A percentile compares a stretch with the other conserved stretches of the same genome.
These are phyloP conservation scores for Aspergillus sp. DNA, from an alignment of 2,329 filamentous ascomycete genomes.

Conservation along the genomic window DNA sequence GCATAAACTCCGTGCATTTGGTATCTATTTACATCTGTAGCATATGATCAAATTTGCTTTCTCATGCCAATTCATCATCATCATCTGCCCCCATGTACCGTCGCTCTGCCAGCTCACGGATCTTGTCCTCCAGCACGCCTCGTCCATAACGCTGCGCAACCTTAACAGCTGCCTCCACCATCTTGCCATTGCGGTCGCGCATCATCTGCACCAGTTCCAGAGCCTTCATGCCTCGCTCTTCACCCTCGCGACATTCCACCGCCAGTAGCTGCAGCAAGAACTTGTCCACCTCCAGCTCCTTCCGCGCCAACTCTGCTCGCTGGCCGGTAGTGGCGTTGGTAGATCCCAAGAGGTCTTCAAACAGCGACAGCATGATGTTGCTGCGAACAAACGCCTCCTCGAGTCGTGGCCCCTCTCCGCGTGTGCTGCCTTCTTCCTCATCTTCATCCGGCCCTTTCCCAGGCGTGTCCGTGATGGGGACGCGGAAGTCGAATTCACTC, in stretches of 20 bases:
- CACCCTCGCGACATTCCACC: conserved; percentile 85
- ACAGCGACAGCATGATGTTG: conserved; percentile 69
- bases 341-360: conserved; percentile 71
- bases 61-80: conserved; percentile 46
- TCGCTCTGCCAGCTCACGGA: conserved; percentile 77
- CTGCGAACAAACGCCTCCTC: conserved; percentile 81
- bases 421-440: conserved; percentile 39
- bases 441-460: conserved; percentile 41
- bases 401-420: conserved; percentile 52
- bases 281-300: conserved; percentile 88
- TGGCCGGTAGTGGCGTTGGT: conserved; percentile 67
- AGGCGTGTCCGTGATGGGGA: conserved; percentile 68
- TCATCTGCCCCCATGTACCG: conserved; percentile 64
- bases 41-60: not conserved
- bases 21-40: not conserved
- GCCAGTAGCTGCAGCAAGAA: conserved; percentile 84
- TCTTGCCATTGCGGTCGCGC: conserved; percentile 79
- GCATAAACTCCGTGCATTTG: not conserved
- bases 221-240: conserved; percentile 92
- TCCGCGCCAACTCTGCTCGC: conserved; percentile 65
- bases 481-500: conserved; percentile 87
- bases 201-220: conserved; percentile 87
- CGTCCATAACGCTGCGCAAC: conserved; percentile 83
- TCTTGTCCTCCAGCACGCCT: conserved; percentile 82
- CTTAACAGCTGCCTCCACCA: conserved; percentile 88